These are phyloP conservation scores for Knoxdaviesia capensis DNA, from an alignment of 2,329 filamentous ascomycete genomes.

Conservation along the genomic window DNA sequence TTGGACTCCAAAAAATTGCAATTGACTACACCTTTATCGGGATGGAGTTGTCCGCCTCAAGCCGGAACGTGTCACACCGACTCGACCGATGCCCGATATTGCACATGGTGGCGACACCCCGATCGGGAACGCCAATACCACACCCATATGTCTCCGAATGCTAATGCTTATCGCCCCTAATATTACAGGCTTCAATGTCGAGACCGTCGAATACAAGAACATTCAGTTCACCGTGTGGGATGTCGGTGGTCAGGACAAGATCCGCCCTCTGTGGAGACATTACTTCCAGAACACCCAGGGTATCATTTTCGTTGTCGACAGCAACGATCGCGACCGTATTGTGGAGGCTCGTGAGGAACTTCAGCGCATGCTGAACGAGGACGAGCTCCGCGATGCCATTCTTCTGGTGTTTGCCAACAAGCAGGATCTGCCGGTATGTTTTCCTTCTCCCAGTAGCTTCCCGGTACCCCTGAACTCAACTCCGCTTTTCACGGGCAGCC, in stretches of 20 bases:
- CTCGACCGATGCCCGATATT: too few relatives aligned
- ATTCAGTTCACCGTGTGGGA: slow-evolving; percentile 99
- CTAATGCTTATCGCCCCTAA: background rate
- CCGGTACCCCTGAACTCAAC: too few relatives aligned
- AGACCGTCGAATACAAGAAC: slow-evolving; percentile 99
- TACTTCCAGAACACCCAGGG: slow-evolving; percentile 99
- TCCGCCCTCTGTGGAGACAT: slow-evolving; percentile 96
- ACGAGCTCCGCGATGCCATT: slow-evolving; percentile 93
- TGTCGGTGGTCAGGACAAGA: slow-evolving; percentile 99
- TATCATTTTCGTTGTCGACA: slow-evolving; percentile 99
- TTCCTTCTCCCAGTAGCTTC: slow-evolving; percentile 2
- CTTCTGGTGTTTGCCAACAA: slow-evolving; percentile 99
- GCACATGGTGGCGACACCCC: too few relatives aligned
- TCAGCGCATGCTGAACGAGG: slow-evolving; percentile 96
- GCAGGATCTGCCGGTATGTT: slow-evolving; percentile 89
- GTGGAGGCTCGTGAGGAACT: slow-evolving; percentile 93
- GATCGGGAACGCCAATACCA: too few relatives aligned
- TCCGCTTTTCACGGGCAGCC: too few relatives aligned
- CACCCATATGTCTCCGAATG: too few relatives aligned
- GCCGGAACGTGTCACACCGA: too few relatives aligned
- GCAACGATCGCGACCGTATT: slow-evolving; percentile 95
- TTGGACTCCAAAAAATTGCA: too few relatives aligned
- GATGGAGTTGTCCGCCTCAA: too few relatives aligned
- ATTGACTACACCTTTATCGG: too few relatives aligned
- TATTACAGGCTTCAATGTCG: slow-evolving; percentile 81